Evolutionary conservation across 2,329 filamentous ascomycete species (phyloP).

Genomic region (Paraconiothyrium brasiliense): DNA sequence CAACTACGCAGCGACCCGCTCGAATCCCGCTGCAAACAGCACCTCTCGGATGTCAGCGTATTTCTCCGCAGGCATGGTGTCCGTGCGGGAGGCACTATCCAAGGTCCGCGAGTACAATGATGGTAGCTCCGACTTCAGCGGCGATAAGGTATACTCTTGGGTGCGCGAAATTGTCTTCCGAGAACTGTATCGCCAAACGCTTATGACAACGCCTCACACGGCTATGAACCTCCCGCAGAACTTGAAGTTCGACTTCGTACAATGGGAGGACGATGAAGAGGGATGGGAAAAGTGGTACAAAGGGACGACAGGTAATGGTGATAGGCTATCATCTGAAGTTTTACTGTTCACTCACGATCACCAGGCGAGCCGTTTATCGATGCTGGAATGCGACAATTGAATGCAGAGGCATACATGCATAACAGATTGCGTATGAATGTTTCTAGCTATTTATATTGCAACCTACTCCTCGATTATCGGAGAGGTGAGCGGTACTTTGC

Average conservation of each 20-base stretch:
- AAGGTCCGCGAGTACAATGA: constrained; percentile 54
- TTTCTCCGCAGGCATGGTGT: constrained; percentile 57
- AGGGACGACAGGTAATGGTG: constrained; percentile 45
- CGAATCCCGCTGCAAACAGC: constrained; percentile 53
- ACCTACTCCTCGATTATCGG: constrained; percentile 61
- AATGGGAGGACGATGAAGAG: constrained; percentile 62
- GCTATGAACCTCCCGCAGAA: constrained; percentile 62
- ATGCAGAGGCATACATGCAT: constrained; percentile 62
- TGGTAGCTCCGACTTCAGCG: constrained; percentile 55
- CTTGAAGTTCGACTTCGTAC: constrained; percentile 61
- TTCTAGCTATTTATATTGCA: constrained; percentile 58
- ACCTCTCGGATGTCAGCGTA: constrained; percentile 56
- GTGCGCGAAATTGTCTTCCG: constrained; percentile 63
- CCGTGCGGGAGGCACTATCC: constrained; percentile 57
- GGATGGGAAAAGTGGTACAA: constrained; percentile 61
- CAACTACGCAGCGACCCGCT: constrained; percentile 54
- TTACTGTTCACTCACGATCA: too few relatives aligned
- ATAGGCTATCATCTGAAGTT: too few relatives aligned
- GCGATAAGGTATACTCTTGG: constrained; percentile 55
- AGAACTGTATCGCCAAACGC: constrained; percentile 61
- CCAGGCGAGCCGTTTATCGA: constrained; percentile 60
- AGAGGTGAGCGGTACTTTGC: constrained; percentile 62
- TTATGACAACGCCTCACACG: constrained; percentile 57
- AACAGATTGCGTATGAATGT: constrained; percentile 63
- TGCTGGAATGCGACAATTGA: constrained; percentile 62